Percentiles rank a stretch among this genome's conserved stretches.
Conservation (phyloP, 1,284 basidiomycete species). For the Fereydounia khargensis region DNA sequence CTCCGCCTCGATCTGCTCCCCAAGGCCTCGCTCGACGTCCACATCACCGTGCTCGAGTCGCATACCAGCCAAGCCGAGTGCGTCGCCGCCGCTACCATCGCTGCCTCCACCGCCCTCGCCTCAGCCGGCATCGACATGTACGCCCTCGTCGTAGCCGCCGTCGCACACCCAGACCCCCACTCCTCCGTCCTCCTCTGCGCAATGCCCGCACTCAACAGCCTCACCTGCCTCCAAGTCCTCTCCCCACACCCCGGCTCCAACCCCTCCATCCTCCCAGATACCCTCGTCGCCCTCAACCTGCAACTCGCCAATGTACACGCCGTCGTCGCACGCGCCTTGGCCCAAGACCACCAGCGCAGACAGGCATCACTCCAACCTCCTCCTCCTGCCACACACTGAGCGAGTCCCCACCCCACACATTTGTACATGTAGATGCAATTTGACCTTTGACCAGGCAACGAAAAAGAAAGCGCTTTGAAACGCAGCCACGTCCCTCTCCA, state of each 20-base stretch:
- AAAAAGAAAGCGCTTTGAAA: too few relatives aligned
- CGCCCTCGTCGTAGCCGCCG: slow-evolving; percentile 75
- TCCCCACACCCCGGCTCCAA: not conserved
- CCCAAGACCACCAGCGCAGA: slow-evolving; percentile 19
- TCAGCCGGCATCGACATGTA: slow-evolving; percentile 83
- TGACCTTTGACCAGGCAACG: too few relatives aligned
- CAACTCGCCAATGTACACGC: slow-evolving; percentile 34
- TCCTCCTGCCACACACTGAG: not conserved
- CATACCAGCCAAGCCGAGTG: slow-evolving; percentile 69
- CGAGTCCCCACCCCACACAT: too few relatives aligned
- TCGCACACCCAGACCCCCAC: too few relatives aligned
- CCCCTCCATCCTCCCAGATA: slow-evolving; percentile 9
- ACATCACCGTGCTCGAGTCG: slow-evolving; percentile 83
- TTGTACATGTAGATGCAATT: too few relatives aligned
- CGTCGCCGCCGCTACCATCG: slow-evolving; percentile 66
- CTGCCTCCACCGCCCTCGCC: slow-evolving; percentile 84
- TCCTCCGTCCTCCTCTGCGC: slow-evolving; percentile 68
- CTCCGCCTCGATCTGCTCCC: slow-evolving; percentile 85
- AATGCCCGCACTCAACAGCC: slow-evolving; percentile 83
- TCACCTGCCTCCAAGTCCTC: slow-evolving; percentile 62
- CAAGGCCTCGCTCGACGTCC: slow-evolving; percentile 89
- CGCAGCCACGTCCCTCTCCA: too few relatives aligned
- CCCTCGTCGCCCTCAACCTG: too few relatives aligned
- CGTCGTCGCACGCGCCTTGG: slow-evolving; percentile 22
- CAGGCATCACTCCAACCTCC: slow-evolving; percentile 8